These are phyloP conservation scores for Elsinoe arachidis DNA, from an alignment of 2,329 filamentous ascomycete species.

Conservation along the genomic window DNA sequence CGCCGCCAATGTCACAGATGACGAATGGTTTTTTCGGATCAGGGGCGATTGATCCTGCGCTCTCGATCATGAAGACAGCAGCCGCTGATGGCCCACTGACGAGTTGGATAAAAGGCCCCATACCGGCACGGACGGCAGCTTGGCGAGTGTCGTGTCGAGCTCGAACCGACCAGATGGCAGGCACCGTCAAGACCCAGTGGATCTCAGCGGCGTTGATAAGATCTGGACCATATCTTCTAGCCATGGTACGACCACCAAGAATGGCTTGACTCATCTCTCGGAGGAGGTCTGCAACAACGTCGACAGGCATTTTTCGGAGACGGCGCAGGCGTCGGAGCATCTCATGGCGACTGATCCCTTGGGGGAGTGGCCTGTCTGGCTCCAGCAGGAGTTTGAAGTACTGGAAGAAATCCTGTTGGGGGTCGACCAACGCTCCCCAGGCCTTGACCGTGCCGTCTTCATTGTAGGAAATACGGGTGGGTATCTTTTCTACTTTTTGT, in stretches of 20 bases:
- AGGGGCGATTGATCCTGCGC: slow-evolving; percentile 66
- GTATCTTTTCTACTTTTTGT: slow-evolving; percentile 50
- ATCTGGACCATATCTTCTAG: slow-evolving; percentile 47
- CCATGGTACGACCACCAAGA: slow-evolving; percentile 60
- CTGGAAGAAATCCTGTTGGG: slow-evolving; percentile 64
- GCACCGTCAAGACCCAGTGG: slow-evolving; percentile 72
- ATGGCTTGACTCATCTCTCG: slow-evolving; percentile 69
- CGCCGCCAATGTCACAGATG: slow-evolving; percentile 49
- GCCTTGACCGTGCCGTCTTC: slow-evolving; percentile 36
- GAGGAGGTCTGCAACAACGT: slow-evolving; percentile 72
- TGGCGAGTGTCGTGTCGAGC: slow-evolving; percentile 76
- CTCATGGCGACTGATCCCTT: slow-evolving; percentile 70
- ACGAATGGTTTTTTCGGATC: slow-evolving; percentile 56
- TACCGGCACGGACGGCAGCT: slow-evolving; percentile 68
- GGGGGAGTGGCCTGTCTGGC: slow-evolving; percentile 68
- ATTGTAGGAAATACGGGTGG: slow-evolving; percentile 60
- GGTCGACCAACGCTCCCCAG: slow-evolving; percentile 77
- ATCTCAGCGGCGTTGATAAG: slow-evolving; percentile 51
- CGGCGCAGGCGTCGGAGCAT: slow-evolving; percentile 61
- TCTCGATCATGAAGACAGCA: slow-evolving; percentile 58
- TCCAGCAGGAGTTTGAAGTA: slow-evolving; percentile 83
- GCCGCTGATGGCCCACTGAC: slow-evolving; percentile 59
- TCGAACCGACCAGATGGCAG: slow-evolving; percentile 75
- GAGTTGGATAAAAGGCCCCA: slow-evolving; percentile 68
- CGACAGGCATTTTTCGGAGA: slow-evolving; percentile 67